Conservation (phyloP, 2,329 filamentous ascomycete genomes). For the Phialemoniopsis sp. region DNA sequence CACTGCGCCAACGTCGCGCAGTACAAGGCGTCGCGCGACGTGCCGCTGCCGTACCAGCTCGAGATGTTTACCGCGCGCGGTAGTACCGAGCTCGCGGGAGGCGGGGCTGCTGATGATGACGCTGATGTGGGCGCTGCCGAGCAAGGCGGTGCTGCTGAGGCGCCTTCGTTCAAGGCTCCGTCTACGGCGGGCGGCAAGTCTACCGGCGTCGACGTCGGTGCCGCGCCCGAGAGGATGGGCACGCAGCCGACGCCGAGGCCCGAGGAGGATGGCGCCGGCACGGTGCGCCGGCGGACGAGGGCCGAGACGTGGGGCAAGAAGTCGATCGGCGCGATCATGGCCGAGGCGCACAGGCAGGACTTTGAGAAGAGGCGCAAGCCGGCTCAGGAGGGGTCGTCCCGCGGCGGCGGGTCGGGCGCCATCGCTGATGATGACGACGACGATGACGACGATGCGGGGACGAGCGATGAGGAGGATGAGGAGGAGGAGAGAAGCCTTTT, state of each 20-base stretch:
- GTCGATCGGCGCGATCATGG: conserved; percentile 60
- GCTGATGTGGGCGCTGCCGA: conserved; percentile 5
- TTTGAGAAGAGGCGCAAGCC: conserved; percentile 72
- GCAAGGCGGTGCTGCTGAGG: conserved; percentile 1
- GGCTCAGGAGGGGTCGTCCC: conserved; percentile 1
- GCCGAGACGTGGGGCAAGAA: conserved; percentile 25
- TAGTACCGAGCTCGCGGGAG: conserved; percentile 26
- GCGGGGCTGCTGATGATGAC: conserved; percentile 5
- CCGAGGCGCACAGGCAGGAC: conserved; percentile 83
- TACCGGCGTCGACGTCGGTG: conserved; percentile 14
- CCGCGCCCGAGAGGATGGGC: conserved; percentile 8
- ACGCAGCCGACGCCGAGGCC: conserved; percentile 6
- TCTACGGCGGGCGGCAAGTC: conserved; percentile 5
- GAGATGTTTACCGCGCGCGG: conserved; percentile 36
- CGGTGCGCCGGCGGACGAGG: conserved; percentile 20
- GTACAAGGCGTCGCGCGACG: conserved; percentile 84
- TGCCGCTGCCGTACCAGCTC: conserved; percentile 77
- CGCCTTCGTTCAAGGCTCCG: background rate
- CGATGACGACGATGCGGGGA: conserved; percentile 7
- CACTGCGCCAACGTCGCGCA: conserved; percentile 89
- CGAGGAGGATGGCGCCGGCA: conserved; percentile 6
- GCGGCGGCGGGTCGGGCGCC: background rate
- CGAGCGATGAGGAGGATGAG: too few relatives aligned
- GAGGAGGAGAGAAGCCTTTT: too few relatives aligned
- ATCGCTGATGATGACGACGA: conserved; percentile 1